phyloP scores from a whole-genome alignment of 1,284 basidiomycete genomes.

The Rhodotorula sp. region DNA sequence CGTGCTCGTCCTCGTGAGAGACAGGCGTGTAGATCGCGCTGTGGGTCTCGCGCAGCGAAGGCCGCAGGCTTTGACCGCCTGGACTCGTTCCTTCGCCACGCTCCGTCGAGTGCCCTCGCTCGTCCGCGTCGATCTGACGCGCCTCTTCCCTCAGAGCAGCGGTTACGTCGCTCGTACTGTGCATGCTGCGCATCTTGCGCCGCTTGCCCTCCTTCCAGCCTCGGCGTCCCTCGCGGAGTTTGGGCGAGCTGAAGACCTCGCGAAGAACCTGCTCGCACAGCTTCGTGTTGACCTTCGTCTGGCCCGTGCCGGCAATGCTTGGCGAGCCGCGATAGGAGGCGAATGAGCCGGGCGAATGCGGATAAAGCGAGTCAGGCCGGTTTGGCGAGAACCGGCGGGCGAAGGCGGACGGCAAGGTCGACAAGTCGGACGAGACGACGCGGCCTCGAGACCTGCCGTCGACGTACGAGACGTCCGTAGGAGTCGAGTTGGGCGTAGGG shows the following conservation, averaged over 20 bases:
- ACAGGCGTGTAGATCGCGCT: neutral
- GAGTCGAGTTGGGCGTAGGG: conserved; percentile 38
- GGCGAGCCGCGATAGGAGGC: conserved; percentile 1
- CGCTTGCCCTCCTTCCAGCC: conserved; percentile 32
- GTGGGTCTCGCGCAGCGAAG: conserved; percentile 21
- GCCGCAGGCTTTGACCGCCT: conserved; percentile 1
- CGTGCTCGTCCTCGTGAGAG: neutral
- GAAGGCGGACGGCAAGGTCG: conserved; percentile 11
- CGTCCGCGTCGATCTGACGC: neutral
- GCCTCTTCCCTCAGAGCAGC: neutral
- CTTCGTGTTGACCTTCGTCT: conserved; percentile 85
- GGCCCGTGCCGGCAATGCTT: conserved; percentile 64
- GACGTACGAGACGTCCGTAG: conserved; percentile 21
- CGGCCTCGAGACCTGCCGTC: conserved; percentile 10
- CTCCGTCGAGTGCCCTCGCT: neutral
- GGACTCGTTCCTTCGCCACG: neutral
- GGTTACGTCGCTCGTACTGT: conserved; percentile 12
- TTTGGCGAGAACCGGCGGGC: conserved; percentile 44
- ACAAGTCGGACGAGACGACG: conserved; percentile 19
- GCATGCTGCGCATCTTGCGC: conserved; percentile 5
- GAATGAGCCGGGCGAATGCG: conserved; percentile 1
- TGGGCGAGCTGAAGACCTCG: conserved; percentile 60
- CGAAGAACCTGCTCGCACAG: conserved; percentile 91
- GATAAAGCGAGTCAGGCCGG: conserved; percentile 39
- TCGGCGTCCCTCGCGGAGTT: conserved; percentile 31